phyloP scores from a whole-genome alignment of 129 eudicot species.

The Lonicera japonica region DNA sequence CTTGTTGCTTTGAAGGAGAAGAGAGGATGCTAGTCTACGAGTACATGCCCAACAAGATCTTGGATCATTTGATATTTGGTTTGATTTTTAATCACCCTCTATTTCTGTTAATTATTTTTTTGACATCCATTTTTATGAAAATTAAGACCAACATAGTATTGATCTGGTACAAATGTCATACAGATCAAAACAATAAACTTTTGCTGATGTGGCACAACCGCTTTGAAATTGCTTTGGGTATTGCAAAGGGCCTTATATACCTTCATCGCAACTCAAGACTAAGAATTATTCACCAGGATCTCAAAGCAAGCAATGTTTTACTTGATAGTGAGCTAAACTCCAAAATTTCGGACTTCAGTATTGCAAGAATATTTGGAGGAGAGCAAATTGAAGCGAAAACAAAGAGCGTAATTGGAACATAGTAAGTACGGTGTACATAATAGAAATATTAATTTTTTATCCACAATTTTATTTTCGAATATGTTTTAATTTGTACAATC shows the following conservation, averaged over 20 bases:
- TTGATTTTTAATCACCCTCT: background rate
- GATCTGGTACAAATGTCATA: background rate
- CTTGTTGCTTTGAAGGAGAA: constrained; percentile 35
- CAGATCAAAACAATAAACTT: constrained; percentile 12
- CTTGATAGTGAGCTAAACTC: constrained; percentile 30
- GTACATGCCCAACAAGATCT: constrained; percentile 30
- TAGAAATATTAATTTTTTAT: background rate
- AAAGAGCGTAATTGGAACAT: constrained; percentile 36
- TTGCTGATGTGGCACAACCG: constrained; percentile 33
- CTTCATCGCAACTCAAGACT: constrained; percentile 48
- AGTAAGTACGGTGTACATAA: constrained; percentile 20
- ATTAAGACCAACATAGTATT: background rate
- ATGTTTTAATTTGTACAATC: background rate
- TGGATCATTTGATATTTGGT: constrained; percentile 35
- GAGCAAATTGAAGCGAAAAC: constrained; percentile 32
- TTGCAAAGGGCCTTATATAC: constrained; percentile 37
- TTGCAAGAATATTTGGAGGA: constrained; percentile 36
- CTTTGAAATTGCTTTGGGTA: constrained; percentile 27
- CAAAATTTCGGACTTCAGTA: constrained; percentile 45
- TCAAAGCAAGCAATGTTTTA: constrained; percentile 41
- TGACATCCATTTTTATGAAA: background rate
- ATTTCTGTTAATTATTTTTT: background rate
- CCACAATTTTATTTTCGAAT: background rate
- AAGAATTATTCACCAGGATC: constrained; percentile 39
- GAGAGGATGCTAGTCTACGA: constrained; percentile 39